A percentile compares a stretch with the other conserved stretches of the same genome.
phyloP scores from a whole-genome alignment of 2,329 filamentous ascomycete genomes.

The Cytospora piceae region DNA sequence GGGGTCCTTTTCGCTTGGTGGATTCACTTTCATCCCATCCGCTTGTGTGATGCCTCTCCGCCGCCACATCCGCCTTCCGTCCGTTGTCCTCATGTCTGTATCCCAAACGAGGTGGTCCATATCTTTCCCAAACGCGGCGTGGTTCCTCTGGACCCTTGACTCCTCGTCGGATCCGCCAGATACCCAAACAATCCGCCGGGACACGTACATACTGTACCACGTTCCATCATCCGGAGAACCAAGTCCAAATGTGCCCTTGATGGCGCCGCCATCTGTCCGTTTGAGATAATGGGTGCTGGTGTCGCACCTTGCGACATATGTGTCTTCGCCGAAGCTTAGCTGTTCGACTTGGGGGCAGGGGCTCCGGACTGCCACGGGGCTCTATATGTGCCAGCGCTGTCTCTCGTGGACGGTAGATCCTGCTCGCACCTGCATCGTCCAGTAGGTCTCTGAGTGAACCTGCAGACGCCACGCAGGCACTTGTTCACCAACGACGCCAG shows the following conservation, averaged over 20 bases:
- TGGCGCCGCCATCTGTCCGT: background rate
- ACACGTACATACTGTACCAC: too few relatives aligned
- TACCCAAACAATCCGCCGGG: too few relatives aligned
- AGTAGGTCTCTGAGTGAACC: constrained; percentile 9
- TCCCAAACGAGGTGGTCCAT: too few relatives aligned
- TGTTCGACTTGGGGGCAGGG: background rate
- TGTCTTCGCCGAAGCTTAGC: background rate
- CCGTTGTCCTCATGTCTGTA: too few relatives aligned
- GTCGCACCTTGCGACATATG: background rate
- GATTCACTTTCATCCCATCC: too few relatives aligned
- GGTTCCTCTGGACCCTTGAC: too few relatives aligned
- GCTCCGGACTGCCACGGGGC: background rate
- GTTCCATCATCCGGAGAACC: background rate
- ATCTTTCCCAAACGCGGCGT: too few relatives aligned
- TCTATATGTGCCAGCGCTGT: background rate
- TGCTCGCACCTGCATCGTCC: background rate
- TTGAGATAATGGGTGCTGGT: background rate
- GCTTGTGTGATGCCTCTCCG: too few relatives aligned
- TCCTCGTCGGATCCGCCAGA: too few relatives aligned
- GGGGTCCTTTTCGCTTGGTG: too few relatives aligned
- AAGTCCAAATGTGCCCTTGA: background rate
- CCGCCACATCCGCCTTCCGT: too few relatives aligned
- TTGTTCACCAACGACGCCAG: constrained; percentile 18
- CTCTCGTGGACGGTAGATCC: background rate
- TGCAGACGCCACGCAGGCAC: constrained; percentile 5